Conservation (phyloP, 1,284 basidiomycete species). For the Ceratobasidium sp. region DNA sequence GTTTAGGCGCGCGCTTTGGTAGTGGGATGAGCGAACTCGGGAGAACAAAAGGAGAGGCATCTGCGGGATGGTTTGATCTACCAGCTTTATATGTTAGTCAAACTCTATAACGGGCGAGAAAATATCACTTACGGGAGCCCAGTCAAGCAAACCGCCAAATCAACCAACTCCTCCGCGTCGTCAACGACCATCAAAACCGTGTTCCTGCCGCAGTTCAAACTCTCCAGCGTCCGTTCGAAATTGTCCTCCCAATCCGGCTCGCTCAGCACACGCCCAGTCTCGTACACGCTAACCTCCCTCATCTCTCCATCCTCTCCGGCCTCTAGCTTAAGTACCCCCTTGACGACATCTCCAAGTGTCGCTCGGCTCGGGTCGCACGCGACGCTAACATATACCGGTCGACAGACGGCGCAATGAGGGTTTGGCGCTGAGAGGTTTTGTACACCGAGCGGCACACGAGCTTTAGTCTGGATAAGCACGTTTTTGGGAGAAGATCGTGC, state of each 20-base stretch:
- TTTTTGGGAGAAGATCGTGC: slow-evolving; percentile 64
- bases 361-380: slow-evolving; percentile 75
- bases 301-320: slow-evolving; percentile 58
- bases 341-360: slow-evolving; percentile 79
- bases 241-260: slow-evolving; percentile 95
- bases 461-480: slow-evolving; percentile 81
- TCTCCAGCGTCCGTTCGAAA: slow-evolving; percentile 75
- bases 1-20: slow-evolving; percentile 58
- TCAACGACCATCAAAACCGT: slow-evolving; percentile 90
- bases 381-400: slow-evolving; percentile 84
- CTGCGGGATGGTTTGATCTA: slow-evolving; percentile 67
- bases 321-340: slow-evolving; percentile 66
- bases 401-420: slow-evolving; percentile 83
- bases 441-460: slow-evolving; percentile 77
- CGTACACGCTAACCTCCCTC: slow-evolving; percentile 84
- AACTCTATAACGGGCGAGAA: slow-evolving; percentile 43
- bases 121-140: slow-evolving; percentile 74
- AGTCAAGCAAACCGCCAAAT: slow-evolving; percentile 79
- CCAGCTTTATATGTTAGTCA: background rate
- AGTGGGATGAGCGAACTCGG: slow-evolving; percentile 74
- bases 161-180: slow-evolving; percentile 83
- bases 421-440: slow-evolving; percentile 76
- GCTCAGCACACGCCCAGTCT: slow-evolving; percentile 83
- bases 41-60: slow-evolving; percentile 68
- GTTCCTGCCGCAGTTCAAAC: slow-evolving; percentile 76